These are phyloP conservation scores for Metarhizium brunneum DNA, from an alignment of 2,329 filamentous ascomycete genomes.

Conservation along the genomic window DNA sequence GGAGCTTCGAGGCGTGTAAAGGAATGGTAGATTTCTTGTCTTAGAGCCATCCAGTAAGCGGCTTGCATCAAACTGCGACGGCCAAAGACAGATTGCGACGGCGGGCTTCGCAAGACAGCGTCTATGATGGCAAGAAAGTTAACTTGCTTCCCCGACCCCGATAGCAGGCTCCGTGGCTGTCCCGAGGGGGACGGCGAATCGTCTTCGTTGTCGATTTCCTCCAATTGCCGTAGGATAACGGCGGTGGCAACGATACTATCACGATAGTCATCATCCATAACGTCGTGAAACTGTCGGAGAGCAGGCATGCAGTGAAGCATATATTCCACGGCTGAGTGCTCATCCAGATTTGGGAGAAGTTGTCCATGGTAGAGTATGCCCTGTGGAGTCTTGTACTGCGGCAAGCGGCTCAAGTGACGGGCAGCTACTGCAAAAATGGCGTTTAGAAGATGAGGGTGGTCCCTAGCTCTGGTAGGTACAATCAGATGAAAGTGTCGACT, in stretches of 20 bases:
- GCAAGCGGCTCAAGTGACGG: slow-evolving; percentile 27
- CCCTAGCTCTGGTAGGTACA: slow-evolving; percentile 24
- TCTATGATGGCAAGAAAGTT: slow-evolving; percentile 33
- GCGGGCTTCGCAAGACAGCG: slow-evolving; percentile 26
- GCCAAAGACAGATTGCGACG: slow-evolving; percentile 26
- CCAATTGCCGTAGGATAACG: slow-evolving; percentile 30
- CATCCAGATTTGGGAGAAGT: slow-evolving; percentile 22
- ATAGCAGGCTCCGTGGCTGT: background rate
- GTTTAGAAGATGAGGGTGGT: slow-evolving; percentile 28
- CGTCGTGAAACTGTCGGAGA: slow-evolving; percentile 25
- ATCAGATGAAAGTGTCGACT: slow-evolving; percentile 29
- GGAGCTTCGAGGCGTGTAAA: slow-evolving; percentile 28
- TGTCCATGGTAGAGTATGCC: slow-evolving; percentile 30
- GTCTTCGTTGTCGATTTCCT: slow-evolving; percentile 31
- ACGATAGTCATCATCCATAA: slow-evolving; percentile 27
- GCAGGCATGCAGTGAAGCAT: slow-evolving; percentile 31
- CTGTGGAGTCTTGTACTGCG: slow-evolving; percentile 25
- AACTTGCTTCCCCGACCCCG: slow-evolving; percentile 13
- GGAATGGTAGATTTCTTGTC: slow-evolving; percentile 32
- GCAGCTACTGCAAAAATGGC: slow-evolving; percentile 31
- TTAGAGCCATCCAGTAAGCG: slow-evolving; percentile 31
- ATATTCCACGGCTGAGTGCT: slow-evolving; percentile 30
- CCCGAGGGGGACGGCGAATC: slow-evolving; percentile 9
- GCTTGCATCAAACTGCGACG: slow-evolving; percentile 27
- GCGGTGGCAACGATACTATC: slow-evolving; percentile 31